Base-by-base conservation (phyloP, 2,329 filamentous ascomycete genomes). In the Stagonosporopsis chrysanthemi region DNA sequence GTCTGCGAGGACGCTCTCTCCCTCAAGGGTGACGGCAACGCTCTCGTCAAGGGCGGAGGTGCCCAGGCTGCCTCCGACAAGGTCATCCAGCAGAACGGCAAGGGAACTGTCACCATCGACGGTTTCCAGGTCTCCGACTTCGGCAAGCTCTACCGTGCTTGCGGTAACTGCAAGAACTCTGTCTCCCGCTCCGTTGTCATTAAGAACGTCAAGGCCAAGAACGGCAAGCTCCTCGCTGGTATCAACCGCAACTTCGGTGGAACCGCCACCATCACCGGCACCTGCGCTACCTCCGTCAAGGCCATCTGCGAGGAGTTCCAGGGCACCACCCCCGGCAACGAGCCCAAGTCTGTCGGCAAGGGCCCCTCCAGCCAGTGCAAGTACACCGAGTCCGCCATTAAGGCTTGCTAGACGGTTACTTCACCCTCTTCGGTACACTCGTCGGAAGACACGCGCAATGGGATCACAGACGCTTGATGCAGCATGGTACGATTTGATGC, bases 221-320 rank as follows among this genome's bases (percentile, higher is more conserved):
- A 72, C 44, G 71, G 75, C 53, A 81, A 81, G 56, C 67, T 75
- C 48, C 74, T 81, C 29, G 79, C 76, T 60, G 80, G 81, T 44
- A 82, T 83, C 71, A 83, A 83, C 75, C 75, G 75, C 56, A 84
- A 83, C 77, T 83, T 80, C 61, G 81, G 79, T 15, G 81, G 81
- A 63, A 81, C 79, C 33, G 80, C 82, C 62, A 80, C 79, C 3
- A 80, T 80, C 63, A 76, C 68, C 60, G 45, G 51, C 52, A 70
- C 67, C 44, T 73, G 72, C 58, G 66, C 68, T 53, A 56, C 65
- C 15, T 61, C 47, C 56, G 68, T 70, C 52, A 71, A 75, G 64
- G 64, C 63, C 29, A 69, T 76, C 63, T 75, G 73, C 66, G 63
- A 69, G 65, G 72, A 75, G 62, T 75, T 70, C 63, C 41, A 73